A percentile compares a stretch with the other conserved stretches of the same genome.
These are phyloP conservation scores for Nannochloris sp. DNA, from an alignment of 139 green algal species.

Conservation along the genomic window DNA sequence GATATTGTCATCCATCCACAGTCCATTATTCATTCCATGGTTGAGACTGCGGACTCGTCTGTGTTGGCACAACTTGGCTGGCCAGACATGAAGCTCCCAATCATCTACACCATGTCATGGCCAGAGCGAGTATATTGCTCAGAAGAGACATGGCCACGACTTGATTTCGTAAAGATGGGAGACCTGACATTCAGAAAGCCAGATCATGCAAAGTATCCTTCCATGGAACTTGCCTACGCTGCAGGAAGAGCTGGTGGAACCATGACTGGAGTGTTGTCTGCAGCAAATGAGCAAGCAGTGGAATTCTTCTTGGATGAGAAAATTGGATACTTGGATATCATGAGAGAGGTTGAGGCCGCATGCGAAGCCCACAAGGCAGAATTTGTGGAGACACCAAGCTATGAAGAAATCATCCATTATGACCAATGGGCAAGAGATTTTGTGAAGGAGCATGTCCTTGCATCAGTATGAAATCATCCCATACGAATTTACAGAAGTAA, in stretches of 20 bases:
- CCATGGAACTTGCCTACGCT: constrained; percentile 89
- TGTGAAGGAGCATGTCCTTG: constrained; percentile 19
- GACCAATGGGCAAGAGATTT: constrained; percentile 83
- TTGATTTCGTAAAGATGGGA: constrained; percentile 89
- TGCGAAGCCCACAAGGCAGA: constrained; percentile 85
- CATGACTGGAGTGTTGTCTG: constrained; percentile 95
- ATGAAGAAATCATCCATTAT: constrained; percentile 95
- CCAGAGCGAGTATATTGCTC: constrained; percentile 72
- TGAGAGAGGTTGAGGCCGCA: constrained; percentile 78
- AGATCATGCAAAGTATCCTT: constrained; percentile 93
- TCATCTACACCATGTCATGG: constrained; percentile 98
- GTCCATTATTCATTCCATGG: constrained; percentile 99
- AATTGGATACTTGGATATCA: constrained; percentile 91
- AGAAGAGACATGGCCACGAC: constrained; percentile 84
- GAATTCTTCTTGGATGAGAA: constrained; percentile 94
- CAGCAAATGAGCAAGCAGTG: constrained; percentile 96
- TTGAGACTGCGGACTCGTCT: constrained; percentile 91
- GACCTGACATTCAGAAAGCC: constrained; percentile 85
- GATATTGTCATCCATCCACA: constrained; percentile 99
- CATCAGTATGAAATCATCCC: neutral
- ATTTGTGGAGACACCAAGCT: constrained; percentile 46
- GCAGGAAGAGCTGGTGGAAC: constrained; percentile 85
- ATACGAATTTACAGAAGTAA: neutral
- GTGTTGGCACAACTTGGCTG: constrained; percentile 94
- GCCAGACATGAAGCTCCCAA: constrained; percentile 98